Evolutionary conservation across 2,329 filamentous ascomycete genomes (phyloP).

Genomic region (Penicillium sp.): DNA sequence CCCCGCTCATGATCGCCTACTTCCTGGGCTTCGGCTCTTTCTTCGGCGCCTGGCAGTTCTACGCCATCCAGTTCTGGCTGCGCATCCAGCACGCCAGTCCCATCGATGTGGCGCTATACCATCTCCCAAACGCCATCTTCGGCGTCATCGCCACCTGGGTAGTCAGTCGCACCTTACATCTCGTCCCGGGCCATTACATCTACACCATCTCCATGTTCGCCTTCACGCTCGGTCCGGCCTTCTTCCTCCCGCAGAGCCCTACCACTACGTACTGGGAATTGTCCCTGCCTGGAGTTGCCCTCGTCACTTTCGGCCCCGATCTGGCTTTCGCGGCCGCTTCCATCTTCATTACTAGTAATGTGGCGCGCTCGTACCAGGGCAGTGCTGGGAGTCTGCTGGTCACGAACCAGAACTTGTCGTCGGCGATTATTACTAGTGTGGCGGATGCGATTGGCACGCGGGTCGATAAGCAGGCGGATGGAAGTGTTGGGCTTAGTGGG

Average conservation of each 20-base stretch:
- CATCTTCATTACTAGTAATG: constrained; percentile 43
- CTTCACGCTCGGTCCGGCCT: constrained; percentile 33
- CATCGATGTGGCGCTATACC: constrained; percentile 38
- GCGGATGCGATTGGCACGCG: constrained; percentile 33
- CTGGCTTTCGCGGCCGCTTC: constrained; percentile 42
- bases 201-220: constrained; percentile 40
- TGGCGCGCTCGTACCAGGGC: constrained; percentile 41
- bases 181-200: constrained; percentile 42
- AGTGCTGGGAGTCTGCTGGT: constrained; percentile 41
- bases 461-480: constrained; percentile 18
- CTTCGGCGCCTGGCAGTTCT: constrained; percentile 37
- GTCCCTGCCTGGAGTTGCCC: constrained; percentile 38
- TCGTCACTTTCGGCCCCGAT: constrained; percentile 43
- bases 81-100: constrained; percentile 33
- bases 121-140: constrained; percentile 40
- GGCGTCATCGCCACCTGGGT: constrained; percentile 41
- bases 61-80: constrained; percentile 36
- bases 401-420: constrained; percentile 42
- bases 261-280: constrained; percentile 40
- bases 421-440: constrained; percentile 35
- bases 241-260: constrained; percentile 37
- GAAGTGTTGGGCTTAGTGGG: constrained; percentile 27
- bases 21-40: constrained; percentile 42
- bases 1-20: constrained; percentile 38
- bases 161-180: constrained; percentile 39